These are phyloP conservation scores for Aegle marmelos DNA, from an alignment of 345 rosid genomes.

Conservation along the genomic window DNA sequence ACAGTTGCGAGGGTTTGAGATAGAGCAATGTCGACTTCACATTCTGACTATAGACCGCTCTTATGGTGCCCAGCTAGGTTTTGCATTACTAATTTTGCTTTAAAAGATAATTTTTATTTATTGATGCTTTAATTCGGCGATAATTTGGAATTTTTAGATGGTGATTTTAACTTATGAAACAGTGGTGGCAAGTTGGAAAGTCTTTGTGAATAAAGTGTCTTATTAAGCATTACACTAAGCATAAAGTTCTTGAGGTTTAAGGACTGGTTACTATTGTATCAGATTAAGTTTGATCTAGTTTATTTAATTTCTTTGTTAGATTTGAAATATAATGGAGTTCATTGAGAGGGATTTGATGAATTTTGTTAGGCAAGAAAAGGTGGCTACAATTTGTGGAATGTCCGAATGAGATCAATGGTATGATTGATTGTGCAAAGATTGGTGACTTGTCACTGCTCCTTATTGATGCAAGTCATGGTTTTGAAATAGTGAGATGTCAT, in stretches of 20 bases:
- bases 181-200: slow-evolving; percentile 71
- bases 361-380: slow-evolving; percentile 57
- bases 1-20: slow-evolving; percentile 67
- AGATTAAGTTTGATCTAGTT: slow-evolving; percentile 37
- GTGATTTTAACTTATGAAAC: slow-evolving; percentile 2
- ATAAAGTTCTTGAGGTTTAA: slow-evolving; percentile 76
- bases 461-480: slow-evolving; percentile 92
- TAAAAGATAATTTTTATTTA: not conserved
- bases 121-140: not conserved
- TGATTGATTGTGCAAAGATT: slow-evolving; percentile 91
- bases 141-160: not conserved
- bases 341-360: slow-evolving; percentile 20
- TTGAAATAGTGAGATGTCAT: slow-evolving; percentile 57
- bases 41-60: slow-evolving; percentile 72
- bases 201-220: slow-evolving; percentile 76
- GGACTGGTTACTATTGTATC: slow-evolving; percentile 88
- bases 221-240: slow-evolving; percentile 73
- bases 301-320: not conserved
- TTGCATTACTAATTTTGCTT: too few relatives aligned
- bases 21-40: slow-evolving; percentile 82
- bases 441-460: slow-evolving; percentile 90
- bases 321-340: not conserved
- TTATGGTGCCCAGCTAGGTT: slow-evolving; percentile 75
- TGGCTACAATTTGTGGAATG: slow-evolving; percentile 92
- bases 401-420: slow-evolving; percentile 92